Evolutionary conservation across 352 stramenopile species (phyloP), one percentile per base, ranked within the genome.

Genomic region (Pseudoperonospora humuli): DNA sequence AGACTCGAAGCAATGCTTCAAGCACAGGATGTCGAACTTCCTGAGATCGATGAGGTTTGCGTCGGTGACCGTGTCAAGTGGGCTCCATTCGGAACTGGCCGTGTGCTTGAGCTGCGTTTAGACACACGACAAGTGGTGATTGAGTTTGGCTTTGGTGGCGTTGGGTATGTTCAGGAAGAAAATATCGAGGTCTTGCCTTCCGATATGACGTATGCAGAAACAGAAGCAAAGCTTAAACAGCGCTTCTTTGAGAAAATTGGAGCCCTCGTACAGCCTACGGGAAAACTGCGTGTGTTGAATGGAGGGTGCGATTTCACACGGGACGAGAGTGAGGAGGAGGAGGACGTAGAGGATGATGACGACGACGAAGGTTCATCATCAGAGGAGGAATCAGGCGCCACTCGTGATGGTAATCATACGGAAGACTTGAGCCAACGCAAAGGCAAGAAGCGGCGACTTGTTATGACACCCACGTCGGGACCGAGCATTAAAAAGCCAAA

Each of bases 221-320:
- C 47, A 0, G 75, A 87, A 50, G 55, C 70, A 34, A 46, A 74
- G 34, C 52, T 87, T 18, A 84, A 84, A 39, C 51, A 66, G 35
- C 62, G 53, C 14, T 78, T 84, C 9, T 87, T 87, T 35, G 70
- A 87, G n/a, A 79, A 75, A 35, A 70, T 87, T 23, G 73, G 71
- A 9, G 61, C 67, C 13, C 56, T 87, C 27, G 67, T 75, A 9
- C 68, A 75, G 35, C 65, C 65, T 21, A 69, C 66, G n/a, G 65
- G 71, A 20, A 67, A 64, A 5, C 54, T 75, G 19, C 67, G 57
- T 32, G 59, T 76, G 23, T 38, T 74, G 3, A 51, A 50, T 6
- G 29, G 56, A 28, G 15, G 25, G 3, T 29, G 40, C 27, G 20
- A 54, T 14, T 39, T 42, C 10, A 31, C 54, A 33, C 47, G 24